Evolutionary conservation across 2,329 filamentous ascomycete genomes (phyloP).

Genomic region (Kalmusia sp.): DNA sequence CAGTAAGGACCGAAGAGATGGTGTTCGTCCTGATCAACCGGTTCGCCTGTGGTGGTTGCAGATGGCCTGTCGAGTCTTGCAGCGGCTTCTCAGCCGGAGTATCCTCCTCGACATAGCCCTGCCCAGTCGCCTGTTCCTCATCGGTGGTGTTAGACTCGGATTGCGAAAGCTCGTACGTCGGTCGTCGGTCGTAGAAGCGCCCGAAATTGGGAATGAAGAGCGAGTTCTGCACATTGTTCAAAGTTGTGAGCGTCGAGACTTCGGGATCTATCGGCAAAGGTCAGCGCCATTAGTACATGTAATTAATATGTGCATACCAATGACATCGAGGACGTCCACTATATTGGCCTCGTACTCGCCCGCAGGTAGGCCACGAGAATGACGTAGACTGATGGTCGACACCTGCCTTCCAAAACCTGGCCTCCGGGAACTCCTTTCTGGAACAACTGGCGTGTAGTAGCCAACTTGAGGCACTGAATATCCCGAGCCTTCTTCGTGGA

Average conservation of each 20-base stretch:
- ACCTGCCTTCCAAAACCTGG: slow-evolving; percentile 27
- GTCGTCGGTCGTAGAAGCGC: slow-evolving; percentile 74
- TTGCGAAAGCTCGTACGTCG: slow-evolving; percentile 76
- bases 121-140: slow-evolving; percentile 28
- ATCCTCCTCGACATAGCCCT: slow-evolving; percentile 12
- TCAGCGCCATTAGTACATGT: slow-evolving; percentile 36
- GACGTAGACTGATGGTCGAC: slow-evolving; percentile 37
- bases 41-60: slow-evolving; percentile 9
- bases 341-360: slow-evolving; percentile 65
- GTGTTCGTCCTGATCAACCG: slow-evolving; percentile 32
- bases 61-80: slow-evolving; percentile 20
- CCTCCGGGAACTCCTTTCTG: slow-evolving; percentile 19
- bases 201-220: slow-evolving; percentile 84
- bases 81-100: slow-evolving; percentile 22
- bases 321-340: slow-evolving; percentile 72
- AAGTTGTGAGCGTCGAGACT: slow-evolving; percentile 79
- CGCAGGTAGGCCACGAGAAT: slow-evolving; percentile 19
- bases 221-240: slow-evolving; percentile 93
- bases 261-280: slow-evolving; percentile 70
- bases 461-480: slow-evolving; percentile 13
- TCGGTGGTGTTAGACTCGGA: slow-evolving; percentile 44
- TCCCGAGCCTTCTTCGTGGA: slow-evolving; percentile 35
- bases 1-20: slow-evolving; percentile 40
- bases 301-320: slow-evolving; percentile 59
- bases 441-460: slow-evolving; percentile 22